These are phyloP conservation scores for Phylloporus scabripes DNA, from an alignment of 768 basidiomycete species.

Conservation along the genomic window DNA sequence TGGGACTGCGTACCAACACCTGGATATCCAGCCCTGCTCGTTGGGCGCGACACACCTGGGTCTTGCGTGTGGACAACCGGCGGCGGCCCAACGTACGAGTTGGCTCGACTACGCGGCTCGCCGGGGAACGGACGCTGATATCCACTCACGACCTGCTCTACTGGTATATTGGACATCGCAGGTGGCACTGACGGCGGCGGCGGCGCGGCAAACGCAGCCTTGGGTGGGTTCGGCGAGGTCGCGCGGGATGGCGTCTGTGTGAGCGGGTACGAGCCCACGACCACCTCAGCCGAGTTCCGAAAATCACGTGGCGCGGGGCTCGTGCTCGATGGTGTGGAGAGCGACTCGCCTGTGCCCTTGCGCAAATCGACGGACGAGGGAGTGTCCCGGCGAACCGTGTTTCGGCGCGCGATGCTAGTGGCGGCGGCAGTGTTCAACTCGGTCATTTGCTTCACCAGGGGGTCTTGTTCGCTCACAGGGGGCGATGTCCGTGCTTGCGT, in stretches of 20 bases:
- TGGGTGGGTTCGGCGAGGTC: conserved; percentile 65
- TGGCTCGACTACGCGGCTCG: conserved; percentile 57
- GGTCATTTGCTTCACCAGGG: conserved; percentile 61
- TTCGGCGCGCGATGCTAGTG: conserved; percentile 11
- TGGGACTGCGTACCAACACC: conserved; percentile 77
- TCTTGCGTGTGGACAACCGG: conserved; percentile 23
- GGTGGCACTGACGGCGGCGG: conserved; percentile 34
- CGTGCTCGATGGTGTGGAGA: conserved; percentile 24
- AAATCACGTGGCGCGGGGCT: conserved; percentile 49
- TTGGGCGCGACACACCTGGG: conserved; percentile 44
- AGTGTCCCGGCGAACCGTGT: conserved; percentile 25
- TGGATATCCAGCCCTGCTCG: conserved; percentile 62
- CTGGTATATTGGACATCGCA: conserved; percentile 45
- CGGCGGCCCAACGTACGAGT: conserved; percentile 38
- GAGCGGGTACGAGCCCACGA: conserved; percentile 75
- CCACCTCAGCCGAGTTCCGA: conserved; percentile 64
- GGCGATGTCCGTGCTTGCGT: conserved; percentile 21
- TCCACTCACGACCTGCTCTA: conserved; percentile 66
- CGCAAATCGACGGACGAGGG: conserved; percentile 23
- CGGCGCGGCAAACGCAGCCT: conserved; percentile 73
- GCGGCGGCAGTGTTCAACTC: conserved; percentile 37
- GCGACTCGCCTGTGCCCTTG: conserved; percentile 21
- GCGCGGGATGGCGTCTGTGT: conserved; percentile 52
- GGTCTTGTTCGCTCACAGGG: conserved; percentile 47
- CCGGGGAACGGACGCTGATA: conserved; percentile 89